A percentile compares a stretch with the other conserved stretches of the same genome.
These are phyloP conservation scores for Lophiotrema nucula DNA, from an alignment of 495 filamentous ascomycete species.

Conservation along the genomic window DNA sequence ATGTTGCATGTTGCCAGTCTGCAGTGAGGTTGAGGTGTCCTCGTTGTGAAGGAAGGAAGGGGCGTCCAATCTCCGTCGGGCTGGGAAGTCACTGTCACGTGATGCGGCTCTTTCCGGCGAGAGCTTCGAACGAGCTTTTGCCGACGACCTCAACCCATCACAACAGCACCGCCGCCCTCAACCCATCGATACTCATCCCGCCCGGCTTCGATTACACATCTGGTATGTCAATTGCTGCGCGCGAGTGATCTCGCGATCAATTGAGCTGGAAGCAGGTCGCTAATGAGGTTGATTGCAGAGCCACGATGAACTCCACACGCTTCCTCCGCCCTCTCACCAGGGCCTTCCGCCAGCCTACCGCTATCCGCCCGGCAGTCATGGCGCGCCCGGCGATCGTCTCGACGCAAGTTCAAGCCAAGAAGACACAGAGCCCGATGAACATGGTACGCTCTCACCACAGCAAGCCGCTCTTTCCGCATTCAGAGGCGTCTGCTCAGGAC, in stretches of 20 bases:
- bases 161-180: slow-evolving; percentile 10
- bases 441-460: slow-evolving; percentile 17
- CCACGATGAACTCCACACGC: slow-evolving; percentile 37
- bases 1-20: no score
- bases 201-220: slow-evolving; percentile 12
- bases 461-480: neutral
- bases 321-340: slow-evolving; percentile 35
- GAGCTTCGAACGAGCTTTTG: slow-evolving; percentile 1
- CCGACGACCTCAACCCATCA: slow-evolving; percentile 16
- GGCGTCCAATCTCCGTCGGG: neutral
- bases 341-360: slow-evolving; percentile 31
- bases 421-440: slow-evolving; percentile 13
- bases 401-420: slow-evolving; percentile 23
- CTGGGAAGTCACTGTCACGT: neutral
- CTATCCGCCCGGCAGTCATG: slow-evolving; percentile 18
- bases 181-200: slow-evolving; percentile 23
- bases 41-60: no score
- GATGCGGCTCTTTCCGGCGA: slow-evolving; percentile 19
- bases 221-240: slow-evolving; percentile 33
- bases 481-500: no score
- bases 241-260: no score
- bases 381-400: slow-evolving; percentile 28
- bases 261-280: no score
- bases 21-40: neutral
- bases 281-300: no score